A percentile compares a stretch with the other conserved stretches of the same genome.
Evolutionary conservation across 352 stramenopile genomes (phyloP).

Genomic region (Pythium apleroticum): DNA sequence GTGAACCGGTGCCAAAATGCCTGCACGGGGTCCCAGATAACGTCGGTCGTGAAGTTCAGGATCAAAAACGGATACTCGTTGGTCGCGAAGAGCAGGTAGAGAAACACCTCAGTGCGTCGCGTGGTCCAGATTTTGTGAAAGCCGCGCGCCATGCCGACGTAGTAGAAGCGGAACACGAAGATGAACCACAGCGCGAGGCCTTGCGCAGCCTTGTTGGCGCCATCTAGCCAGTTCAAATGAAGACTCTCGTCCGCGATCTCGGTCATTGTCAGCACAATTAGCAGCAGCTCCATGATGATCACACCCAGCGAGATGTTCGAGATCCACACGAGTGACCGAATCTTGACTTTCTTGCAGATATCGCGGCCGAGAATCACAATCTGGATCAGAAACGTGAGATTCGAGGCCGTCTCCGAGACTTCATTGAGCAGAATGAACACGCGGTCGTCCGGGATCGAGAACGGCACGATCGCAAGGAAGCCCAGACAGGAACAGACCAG

Average conservation of each 20-base stretch:
- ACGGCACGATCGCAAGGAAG: slow-evolving; percentile 15
- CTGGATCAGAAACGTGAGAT: slow-evolving; percentile 38
- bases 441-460: neutral
- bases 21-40: slow-evolving; percentile 11
- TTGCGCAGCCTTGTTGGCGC: slow-evolving; percentile 18
- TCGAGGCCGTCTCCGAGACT: slow-evolving; percentile 32
- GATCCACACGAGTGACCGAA: slow-evolving; percentile 20
- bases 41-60: neutral
- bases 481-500: slow-evolving; percentile 12
- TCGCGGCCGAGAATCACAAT: slow-evolving; percentile 34
- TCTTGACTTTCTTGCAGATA: slow-evolving; percentile 29
- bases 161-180: slow-evolving; percentile 20
- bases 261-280: slow-evolving; percentile 17
- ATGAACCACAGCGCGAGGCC: slow-evolving; percentile 7
- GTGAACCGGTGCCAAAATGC: slow-evolving; percentile 13
- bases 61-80: slow-evolving; percentile 42
- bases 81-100: slow-evolving; percentile 32
- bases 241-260: neutral
- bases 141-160: slow-evolving; percentile 12
- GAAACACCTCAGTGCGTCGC: slow-evolving; percentile 21
- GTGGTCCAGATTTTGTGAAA: neutral
- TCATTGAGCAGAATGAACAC: slow-evolving; percentile 23
- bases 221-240: slow-evolving; percentile 7
- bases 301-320: slow-evolving; percentile 16
- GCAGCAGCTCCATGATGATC: slow-evolving; percentile 21